Base-by-base conservation (phyloP, 2,329 filamentous ascomycete species). In the Daldinia sp. region DNA sequence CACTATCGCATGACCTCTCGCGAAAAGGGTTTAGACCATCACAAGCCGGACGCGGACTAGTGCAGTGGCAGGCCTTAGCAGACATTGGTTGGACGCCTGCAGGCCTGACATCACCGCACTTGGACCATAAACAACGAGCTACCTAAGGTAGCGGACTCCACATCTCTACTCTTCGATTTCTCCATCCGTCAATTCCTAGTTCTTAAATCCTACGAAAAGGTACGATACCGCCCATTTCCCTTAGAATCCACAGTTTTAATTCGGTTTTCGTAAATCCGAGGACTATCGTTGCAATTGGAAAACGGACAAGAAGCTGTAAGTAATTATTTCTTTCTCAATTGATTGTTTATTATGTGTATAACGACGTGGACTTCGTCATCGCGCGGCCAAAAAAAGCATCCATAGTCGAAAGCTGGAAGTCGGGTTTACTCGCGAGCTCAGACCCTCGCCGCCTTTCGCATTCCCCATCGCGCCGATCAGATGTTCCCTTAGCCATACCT, bases 381-480 rank as follows among this genome's bases (percentile, higher is more conserved):
- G 45, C 68, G 57, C 68, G 54, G 47, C 47, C 17, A 32, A 51
- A n/a, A n/a, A n/a, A n/a, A n/a, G n/a, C n/a, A n/a, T n/a, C n/a
- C n/a, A n/a, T n/a, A n/a, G n/a, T n/a, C n/a, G n/a, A n/a, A n/a
- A n/a, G n/a, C n/a, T n/a, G n/a, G n/a, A n/a, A 58, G 58, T 53
- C 51, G 58, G 63, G 54, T 15, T 58, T 39, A 35, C 48, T 58
- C 50, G 48, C 34, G 39, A 35, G 39, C 30, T 32, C 55, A 39
- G 41, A 64, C 45, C 61, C 61, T 67, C 64, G 70, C 69, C 63
- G 61, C 68, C 68, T 68, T 64, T 67, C 39, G 29, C 34, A 45
- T 53, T 60, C 43, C 61, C 66, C 66, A 61, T 50, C 35, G 27
- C 30, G 47, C 47, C 27, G 64, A 67, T 69, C 67, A 61, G 60